These are phyloP conservation scores for Odontarrhena argentea DNA, from an alignment of 345 rosid species.

Conservation along the genomic window DNA sequence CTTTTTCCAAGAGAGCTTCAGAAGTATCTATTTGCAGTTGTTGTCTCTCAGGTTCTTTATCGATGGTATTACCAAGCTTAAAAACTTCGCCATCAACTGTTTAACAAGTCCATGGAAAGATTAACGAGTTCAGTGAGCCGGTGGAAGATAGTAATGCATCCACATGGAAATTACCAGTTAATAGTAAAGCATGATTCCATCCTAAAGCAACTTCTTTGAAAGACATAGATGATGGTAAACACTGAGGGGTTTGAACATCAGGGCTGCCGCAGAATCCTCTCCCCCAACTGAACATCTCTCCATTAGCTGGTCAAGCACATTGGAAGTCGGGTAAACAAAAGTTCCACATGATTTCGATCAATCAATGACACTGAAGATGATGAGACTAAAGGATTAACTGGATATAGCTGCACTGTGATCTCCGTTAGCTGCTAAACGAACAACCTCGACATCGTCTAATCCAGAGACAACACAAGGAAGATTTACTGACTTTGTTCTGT, in stretches of 20 bases:
- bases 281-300: slow-evolving; percentile 76
- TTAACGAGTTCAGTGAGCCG: slow-evolving; percentile 6
- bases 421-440: slow-evolving; percentile 69
- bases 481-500: slow-evolving; percentile 48
- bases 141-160: slow-evolving; percentile 12
- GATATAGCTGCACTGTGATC: slow-evolving; percentile 84
- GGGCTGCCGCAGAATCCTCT: slow-evolving; percentile 62
- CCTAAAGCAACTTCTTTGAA: slow-evolving; percentile 64
- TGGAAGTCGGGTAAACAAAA: background rate
- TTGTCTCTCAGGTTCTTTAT: slow-evolving; percentile 44
- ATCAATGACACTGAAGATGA: slow-evolving; percentile 8
- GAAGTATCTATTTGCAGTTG: slow-evolving; percentile 33
- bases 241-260: slow-evolving; percentile 54
- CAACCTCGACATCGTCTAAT: slow-evolving; percentile 53
- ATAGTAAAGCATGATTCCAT: slow-evolving; percentile 76
- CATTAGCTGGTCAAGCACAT: slow-evolving; percentile 53
- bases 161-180: slow-evolving; percentile 51
- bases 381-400: slow-evolving; percentile 43
- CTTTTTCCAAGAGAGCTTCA: slow-evolving; percentile 48
- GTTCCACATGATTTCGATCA: background rate
- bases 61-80: slow-evolving; percentile 66
- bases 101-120: slow-evolving; percentile 22
- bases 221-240: slow-evolving; percentile 41
- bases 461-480: slow-evolving; percentile 61
- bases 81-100: slow-evolving; percentile 64